Evolutionary conservation across 805 yeast species (phyloP).

Genomic region (Wickerhamomyces sydowiorum): DNA sequence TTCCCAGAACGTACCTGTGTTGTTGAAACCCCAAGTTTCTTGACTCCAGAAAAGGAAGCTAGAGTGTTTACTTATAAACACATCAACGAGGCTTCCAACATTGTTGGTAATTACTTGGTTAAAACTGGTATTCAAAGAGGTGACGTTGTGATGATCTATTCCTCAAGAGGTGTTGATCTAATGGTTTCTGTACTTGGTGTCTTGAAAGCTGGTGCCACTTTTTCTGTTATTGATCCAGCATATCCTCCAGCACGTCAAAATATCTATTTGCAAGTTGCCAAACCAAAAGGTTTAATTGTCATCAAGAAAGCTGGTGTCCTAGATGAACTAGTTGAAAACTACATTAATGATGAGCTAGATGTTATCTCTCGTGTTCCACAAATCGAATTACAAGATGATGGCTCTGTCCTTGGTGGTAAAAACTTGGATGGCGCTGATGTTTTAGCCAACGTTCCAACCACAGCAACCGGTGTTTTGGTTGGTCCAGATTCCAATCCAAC

Average conservation of each 20-base stretch:
- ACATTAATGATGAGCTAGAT: slow-evolving; percentile 64
- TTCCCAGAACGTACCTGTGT: slow-evolving; percentile 89
- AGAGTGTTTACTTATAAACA: slow-evolving; percentile 80
- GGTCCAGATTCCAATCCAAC: slow-evolving; percentile 99
- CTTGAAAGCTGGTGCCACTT: slow-evolving; percentile 96
- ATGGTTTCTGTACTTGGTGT: slow-evolving; percentile 98
- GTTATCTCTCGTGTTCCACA: slow-evolving; percentile 73
- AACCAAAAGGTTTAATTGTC: slow-evolving; percentile 86
- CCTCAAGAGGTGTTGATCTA: slow-evolving; percentile 94
- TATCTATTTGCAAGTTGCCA: slow-evolving; percentile 86
- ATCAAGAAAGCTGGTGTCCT: slow-evolving; percentile 85
- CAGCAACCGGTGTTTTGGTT: slow-evolving; percentile 81
- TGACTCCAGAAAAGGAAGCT: slow-evolving; percentile 42
- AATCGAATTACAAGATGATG: slow-evolving; percentile 72
- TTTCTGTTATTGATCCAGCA: slow-evolving; percentile 97
- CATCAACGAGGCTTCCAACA: slow-evolving; percentile 87
- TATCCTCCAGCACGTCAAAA: slow-evolving; percentile 98
- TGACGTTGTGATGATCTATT: slow-evolving; percentile 96
- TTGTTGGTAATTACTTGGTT: slow-evolving; percentile 85
- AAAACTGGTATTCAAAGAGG: slow-evolving; percentile 80
- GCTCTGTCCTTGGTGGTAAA: slow-evolving; percentile 59
- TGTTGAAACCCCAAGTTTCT: slow-evolving; percentile 78
- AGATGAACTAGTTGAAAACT: slow-evolving; percentile 72
- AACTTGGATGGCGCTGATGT: slow-evolving; percentile 37
- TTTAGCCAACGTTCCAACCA: slow-evolving; percentile 40